These are phyloP conservation scores for Quercus parvula DNA, from an alignment of 306 rosid species.

Conservation along the genomic window DNA sequence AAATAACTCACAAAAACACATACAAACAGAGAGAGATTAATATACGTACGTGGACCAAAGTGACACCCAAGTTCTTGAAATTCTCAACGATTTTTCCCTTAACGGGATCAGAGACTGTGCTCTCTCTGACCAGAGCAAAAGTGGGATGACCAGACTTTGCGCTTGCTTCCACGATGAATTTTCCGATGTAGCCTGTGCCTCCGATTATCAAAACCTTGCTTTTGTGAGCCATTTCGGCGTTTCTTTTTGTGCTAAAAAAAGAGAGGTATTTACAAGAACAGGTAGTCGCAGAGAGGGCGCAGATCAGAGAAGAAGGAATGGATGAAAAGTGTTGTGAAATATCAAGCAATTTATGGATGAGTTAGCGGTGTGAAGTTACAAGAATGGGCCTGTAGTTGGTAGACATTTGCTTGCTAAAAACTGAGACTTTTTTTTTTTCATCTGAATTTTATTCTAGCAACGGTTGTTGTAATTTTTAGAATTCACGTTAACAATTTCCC, in stretches of 20 bases:
- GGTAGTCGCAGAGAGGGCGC: not conserved
- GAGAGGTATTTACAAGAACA: not conserved
- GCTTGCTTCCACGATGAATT: constrained; percentile 64
- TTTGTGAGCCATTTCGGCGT: constrained; percentile 25
- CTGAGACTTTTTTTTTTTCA: too few relatives aligned
- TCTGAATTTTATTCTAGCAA: too few relatives aligned
- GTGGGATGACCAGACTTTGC: constrained; percentile 59
- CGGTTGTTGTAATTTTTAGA: too few relatives aligned
- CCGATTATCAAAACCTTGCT: constrained; percentile 68
- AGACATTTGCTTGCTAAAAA: too few relatives aligned
- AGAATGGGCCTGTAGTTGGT: not conserved
- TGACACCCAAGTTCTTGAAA: constrained; percentile 46
- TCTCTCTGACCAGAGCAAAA: constrained; percentile 46
- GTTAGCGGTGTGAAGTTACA: not conserved
- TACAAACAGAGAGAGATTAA: not conserved
- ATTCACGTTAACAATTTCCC: too few relatives aligned
- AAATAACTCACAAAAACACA: not conserved
- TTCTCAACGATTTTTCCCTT: constrained; percentile 45
- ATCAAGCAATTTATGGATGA: not conserved
- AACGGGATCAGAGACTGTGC: constrained; percentile 44
- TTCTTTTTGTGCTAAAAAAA: too few relatives aligned
- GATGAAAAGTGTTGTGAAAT: too few relatives aligned
- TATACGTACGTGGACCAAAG: constrained; percentile 34
- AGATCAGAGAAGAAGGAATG: not conserved
- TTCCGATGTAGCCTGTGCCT: constrained; percentile 73